These are phyloP conservation scores for Biscogniauxia mediterranea DNA, from an alignment of 2,329 filamentous ascomycete genomes.

Conservation along the genomic window DNA sequence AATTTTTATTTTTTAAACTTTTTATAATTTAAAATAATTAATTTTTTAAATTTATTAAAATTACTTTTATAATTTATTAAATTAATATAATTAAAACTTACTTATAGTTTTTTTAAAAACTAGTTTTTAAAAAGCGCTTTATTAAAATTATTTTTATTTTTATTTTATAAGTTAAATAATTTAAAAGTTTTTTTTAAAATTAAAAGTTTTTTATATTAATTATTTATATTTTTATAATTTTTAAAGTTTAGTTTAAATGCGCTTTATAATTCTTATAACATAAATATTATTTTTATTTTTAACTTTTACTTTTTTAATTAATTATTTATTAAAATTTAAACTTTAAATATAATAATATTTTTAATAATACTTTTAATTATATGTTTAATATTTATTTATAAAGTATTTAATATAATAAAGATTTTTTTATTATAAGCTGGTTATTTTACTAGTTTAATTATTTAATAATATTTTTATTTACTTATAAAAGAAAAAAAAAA, in stretches of 20 bases:
- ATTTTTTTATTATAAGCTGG: background rate
- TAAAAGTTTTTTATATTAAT: background rate
- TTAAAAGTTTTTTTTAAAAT: slow-evolving; percentile 4
- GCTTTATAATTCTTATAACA: background rate
- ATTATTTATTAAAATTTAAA: slow-evolving; percentile 1
- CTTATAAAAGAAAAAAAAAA: too few relatives aligned
- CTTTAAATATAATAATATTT: background rate
- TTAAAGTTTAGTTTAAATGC: background rate
- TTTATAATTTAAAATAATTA: background rate
- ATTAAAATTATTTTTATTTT: background rate
- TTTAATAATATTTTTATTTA: background rate
- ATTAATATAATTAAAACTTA: background rate
- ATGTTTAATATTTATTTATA: background rate
- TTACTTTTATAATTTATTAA: background rate
- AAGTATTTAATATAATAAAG: background rate
- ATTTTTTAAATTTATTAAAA: background rate
- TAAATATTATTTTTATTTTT: background rate
- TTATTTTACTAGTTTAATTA: background rate
- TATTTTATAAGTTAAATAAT: background rate
- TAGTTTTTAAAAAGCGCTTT: background rate
- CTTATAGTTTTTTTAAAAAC: background rate
- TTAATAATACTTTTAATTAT: background rate
- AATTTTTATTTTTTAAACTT: background rate
- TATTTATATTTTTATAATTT: background rate
- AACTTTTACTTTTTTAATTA: background rate